Base-by-base conservation (phyloP, 1,284 basidiomycete species). In the Naganishia sp. region DNA sequence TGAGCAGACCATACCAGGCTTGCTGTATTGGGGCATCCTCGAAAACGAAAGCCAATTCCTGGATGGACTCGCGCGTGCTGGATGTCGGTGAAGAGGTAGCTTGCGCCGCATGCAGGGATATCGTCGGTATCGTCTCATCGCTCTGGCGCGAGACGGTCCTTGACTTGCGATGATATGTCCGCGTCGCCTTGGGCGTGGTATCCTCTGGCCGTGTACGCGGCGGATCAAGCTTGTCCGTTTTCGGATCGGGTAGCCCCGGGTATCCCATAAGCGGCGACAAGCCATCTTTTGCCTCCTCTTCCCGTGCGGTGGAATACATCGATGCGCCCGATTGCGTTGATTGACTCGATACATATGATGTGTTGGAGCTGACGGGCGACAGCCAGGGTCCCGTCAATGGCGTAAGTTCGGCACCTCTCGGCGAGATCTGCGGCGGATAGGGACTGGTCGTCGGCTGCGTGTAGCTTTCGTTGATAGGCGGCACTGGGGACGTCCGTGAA, bases 1-100 rank as follows among this genome's bases (percentile, higher is more conserved):
- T 60, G 28, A 60, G 57, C 28, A 60, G 46, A 21, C 57, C 57
- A 32, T 49, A 39, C 57, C 57, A 60, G n/a, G 57, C 57, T 49
- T 60, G 57, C n/a, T 60, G 57, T 11, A 60, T 35, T 13, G 35
- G 46, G 2, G 45, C 45, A 39, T 60, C 57, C 49, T 60, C 57
- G n/a, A 60, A 60, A 13, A 47, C 57, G n/a, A 60, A 32, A 3
- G 57, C 57, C 46, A 60, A 49, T 11, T 60, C 57, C 11, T 28
- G 47, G n/a, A 49, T 13, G 28, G 57, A 60, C n/a, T 60, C 47
- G 13, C 17, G 23, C 45, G 45, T 47, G 13, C 15, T 49, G 1
- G 57, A 39, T 23, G 57, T 10, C 6, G 43, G 45, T 17, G 45
- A 60, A n/a, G 45, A 47, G 47, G 18, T 49, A 15, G 57, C 25